Evolutionary conservation across 805 yeast genomes (phyloP), one percentile per base, ranked within the genome.

Genomic region (Starmerella geochares): DNA sequence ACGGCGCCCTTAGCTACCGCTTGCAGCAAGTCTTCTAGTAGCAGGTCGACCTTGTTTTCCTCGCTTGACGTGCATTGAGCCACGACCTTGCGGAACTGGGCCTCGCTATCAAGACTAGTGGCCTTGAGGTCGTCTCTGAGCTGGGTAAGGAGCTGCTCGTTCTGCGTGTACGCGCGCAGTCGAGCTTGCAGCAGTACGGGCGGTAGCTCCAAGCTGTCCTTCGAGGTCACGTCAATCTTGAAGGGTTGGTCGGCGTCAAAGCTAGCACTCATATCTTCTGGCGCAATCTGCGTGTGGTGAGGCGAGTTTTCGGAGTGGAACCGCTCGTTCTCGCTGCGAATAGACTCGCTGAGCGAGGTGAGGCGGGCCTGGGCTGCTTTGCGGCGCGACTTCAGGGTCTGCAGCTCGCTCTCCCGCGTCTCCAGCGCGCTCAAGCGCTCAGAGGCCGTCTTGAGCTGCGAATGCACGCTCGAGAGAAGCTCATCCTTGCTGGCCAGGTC

Each of bases 51-150:
- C 54, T 80, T 81, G 47, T 75, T 77, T 48, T 83, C 84, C 42
- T 80, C 87, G 24, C 86, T 90, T 23, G 92, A 92, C 3, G 95
- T 83, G 69, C 97, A 88, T 46, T 86, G 71, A 24, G 95, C 79
- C 32, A 90, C 87, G 16, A 90, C 95, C 58, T 84, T 75, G 59
- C 92, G 80, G 68, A 87, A 92, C 65, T 90, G 90, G 24, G 71
- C 69, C 59, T 83, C 90, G 43, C 83, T 66, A 49, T 72, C 77
- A 19, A 72, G 66, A 17, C 81, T 78, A 10, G 78, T 73, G 14
- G 75, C 65, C 35, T 71, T 72, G 54, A 87, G 72, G 9, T 68
- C 71, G 29, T 66, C 67, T 36, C 86, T 71, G 44, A 83, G 73
- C 2, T 64, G 61, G 29, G 72, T 69, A 50, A 92, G 69, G 40